A percentile compares a stretch with the other conserved stretches of the same genome.
Conservation (phyloP, 495 filamentous ascomycete species). For the Zalerion maritima region DNA sequence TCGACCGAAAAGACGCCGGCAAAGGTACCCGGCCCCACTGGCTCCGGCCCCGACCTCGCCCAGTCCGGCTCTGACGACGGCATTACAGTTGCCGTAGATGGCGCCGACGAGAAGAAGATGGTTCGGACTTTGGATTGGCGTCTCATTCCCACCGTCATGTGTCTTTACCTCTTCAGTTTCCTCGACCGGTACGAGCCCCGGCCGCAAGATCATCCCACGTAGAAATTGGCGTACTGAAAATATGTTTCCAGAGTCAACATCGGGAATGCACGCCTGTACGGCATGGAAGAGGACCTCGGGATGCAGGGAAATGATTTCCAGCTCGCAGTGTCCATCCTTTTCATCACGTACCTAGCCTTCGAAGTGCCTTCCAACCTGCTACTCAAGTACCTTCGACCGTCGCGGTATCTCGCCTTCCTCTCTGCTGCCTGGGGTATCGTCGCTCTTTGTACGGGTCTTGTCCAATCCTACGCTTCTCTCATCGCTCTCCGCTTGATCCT, state of each 20-base stretch:
- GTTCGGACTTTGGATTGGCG: conserved; percentile 23
- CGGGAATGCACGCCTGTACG: conserved; percentile 58
- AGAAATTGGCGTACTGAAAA: too few relatives aligned
- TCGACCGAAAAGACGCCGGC: too few relatives aligned
- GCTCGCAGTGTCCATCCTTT: conserved; percentile 54
- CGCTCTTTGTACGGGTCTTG: conserved; percentile 52
- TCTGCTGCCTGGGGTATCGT: conserved; percentile 54
- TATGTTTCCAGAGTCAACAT: conserved; percentile 67
- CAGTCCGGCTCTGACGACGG: too few relatives aligned
- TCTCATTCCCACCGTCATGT: conserved; percentile 25
- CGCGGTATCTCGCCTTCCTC: conserved; percentile 53
- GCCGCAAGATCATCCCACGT: too few relatives aligned
- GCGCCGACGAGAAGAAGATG: conserved; percentile 15
- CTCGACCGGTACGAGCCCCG: conserved; percentile 28
- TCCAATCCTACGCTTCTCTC: conserved; percentile 36
- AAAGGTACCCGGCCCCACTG: too few relatives aligned
- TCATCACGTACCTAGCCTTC: conserved; percentile 50
- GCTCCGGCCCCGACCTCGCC: too few relatives aligned
- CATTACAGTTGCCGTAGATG: too few relatives aligned
- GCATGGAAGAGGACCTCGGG: conserved; percentile 50
- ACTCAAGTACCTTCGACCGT: conserved; percentile 48
- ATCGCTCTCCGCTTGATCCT: conserved; percentile 45
- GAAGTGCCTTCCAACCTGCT: conserved; percentile 53
- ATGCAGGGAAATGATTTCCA: conserved; percentile 52
- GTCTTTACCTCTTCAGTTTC: conserved; percentile 26